Evolutionary conservation across 2,329 filamentous ascomycete species (phyloP).

Genomic region (Teratosphaeria viscida): DNA sequence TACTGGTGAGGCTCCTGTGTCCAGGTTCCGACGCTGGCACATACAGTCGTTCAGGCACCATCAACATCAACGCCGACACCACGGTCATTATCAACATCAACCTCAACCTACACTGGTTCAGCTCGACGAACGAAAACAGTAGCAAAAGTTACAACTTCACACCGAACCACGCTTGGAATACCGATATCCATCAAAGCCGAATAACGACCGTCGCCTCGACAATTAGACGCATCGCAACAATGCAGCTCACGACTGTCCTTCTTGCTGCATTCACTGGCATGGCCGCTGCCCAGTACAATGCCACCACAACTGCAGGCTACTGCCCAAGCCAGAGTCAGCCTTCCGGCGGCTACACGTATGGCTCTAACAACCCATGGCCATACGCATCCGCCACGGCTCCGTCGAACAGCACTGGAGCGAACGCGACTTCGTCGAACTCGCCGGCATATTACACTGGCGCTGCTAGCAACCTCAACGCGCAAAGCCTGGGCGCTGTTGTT

Average conservation of each 20-base stretch:
- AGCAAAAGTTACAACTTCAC: background rate
- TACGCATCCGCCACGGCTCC: background rate
- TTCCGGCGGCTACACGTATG: slow-evolving; percentile 2
- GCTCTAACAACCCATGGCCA: slow-evolving; percentile 1
- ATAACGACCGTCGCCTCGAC: background rate
- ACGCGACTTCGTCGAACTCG: background rate
- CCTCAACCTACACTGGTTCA: background rate
- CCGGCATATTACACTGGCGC: background rate
- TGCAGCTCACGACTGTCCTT: background rate
- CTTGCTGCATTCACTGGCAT: background rate
- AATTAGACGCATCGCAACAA: background rate
- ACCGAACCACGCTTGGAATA: background rate
- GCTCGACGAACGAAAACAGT: background rate
- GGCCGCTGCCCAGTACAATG: background rate
- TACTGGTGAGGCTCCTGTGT: background rate
- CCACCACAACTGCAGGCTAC: background rate
- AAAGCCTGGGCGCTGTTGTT: background rate
- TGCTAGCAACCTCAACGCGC: background rate
- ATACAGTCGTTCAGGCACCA: background rate
- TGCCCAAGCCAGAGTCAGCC: background rate
- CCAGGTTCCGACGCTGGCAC: background rate
- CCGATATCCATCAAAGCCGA: background rate
- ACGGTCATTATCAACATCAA: background rate
- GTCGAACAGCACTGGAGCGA: background rate
- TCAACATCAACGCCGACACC: background rate